Percentiles rank a stretch among this genome's conserved stretches.
Conservation (phyloP, 2,329 filamentous ascomycete genomes). For the Exophiala aquamarina region DNA sequence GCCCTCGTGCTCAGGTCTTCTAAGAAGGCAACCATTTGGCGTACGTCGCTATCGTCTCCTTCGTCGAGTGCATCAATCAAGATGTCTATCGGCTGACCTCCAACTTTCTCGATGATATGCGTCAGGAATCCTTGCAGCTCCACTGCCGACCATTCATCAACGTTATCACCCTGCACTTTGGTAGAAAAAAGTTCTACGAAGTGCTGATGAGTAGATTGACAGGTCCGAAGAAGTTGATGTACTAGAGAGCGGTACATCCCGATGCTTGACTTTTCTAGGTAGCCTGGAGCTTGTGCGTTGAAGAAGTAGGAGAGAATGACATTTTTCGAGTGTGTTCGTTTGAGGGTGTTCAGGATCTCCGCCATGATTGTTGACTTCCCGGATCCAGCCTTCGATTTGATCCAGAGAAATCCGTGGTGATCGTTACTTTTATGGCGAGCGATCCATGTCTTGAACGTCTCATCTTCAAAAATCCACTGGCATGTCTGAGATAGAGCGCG, state of each 20-base stretch:
- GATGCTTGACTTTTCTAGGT: constrained; percentile 44
- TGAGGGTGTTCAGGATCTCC: constrained; percentile 30
- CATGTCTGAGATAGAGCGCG: constrained; percentile 42
- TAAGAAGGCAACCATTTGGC: constrained; percentile 19
- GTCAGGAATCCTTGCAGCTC: constrained; percentile 25
- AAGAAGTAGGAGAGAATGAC: constrained; percentile 50
- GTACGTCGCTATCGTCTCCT: constrained; percentile 18
- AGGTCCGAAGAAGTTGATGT: constrained; percentile 43
- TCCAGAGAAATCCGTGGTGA: constrained; percentile 37
- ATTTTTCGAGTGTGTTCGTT: constrained; percentile 20
- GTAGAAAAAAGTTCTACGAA: constrained; percentile 22
- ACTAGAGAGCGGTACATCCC: constrained; percentile 56
- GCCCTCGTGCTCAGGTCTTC: constrained; percentile 9
- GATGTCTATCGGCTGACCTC: constrained; percentile 19
- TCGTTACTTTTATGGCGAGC: constrained; percentile 24
- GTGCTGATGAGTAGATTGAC: constrained; percentile 36
- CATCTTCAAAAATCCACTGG: constrained; percentile 40
- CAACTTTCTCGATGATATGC: constrained; percentile 22
- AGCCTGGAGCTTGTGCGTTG: constrained; percentile 43
- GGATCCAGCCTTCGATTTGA: constrained; percentile 42
- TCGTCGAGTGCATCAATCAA: constrained; percentile 28
- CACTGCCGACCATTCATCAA: constrained; percentile 5
- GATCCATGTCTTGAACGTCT: constrained; percentile 41
- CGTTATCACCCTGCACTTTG: background rate
- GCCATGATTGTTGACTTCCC: constrained; percentile 51